phyloP scores from a whole-genome alignment of 1,139 yeast species.

The Ogataea hybrid region DNA sequence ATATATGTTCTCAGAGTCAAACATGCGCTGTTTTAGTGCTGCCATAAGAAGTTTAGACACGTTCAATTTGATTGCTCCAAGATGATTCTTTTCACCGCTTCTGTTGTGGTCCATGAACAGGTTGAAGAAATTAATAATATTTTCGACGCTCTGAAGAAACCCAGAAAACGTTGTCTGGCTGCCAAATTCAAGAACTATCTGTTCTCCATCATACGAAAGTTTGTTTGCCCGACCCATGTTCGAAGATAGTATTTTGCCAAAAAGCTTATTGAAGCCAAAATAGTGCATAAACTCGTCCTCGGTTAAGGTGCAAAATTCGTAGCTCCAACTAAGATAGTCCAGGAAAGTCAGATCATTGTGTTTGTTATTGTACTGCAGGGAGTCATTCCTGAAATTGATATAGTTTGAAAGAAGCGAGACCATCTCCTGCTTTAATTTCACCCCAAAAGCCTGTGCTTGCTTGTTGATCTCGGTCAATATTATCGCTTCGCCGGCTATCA shows the following conservation, averaged over 20 bases:
- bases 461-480: slow-evolving; percentile 68
- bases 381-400: background rate
- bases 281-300: slow-evolving; percentile 10
- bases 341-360: slow-evolving; percentile 1
- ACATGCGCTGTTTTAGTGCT: slow-evolving; percentile 21
- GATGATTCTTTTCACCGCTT: slow-evolving; percentile 10
- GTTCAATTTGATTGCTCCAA: slow-evolving; percentile 14
- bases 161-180: background rate
- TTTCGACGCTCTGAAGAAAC: slow-evolving; percentile 18
- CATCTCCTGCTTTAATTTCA: slow-evolving; percentile 4
- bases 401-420: background rate
- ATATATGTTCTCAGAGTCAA: slow-evolving; percentile 24
- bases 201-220: slow-evolving; percentile 7
- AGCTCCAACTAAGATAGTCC: slow-evolving; percentile 5
- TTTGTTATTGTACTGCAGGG: background rate
- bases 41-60: slow-evolving; percentile 22
- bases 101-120: slow-evolving; percentile 14
- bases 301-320: slow-evolving; percentile 1
- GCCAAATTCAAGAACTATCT: background rate
- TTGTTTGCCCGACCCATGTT: slow-evolving; percentile 7
- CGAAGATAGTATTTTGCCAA: slow-evolving; percentile 20
- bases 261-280: slow-evolving; percentile 24
- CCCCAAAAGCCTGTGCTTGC: slow-evolving; percentile 63
- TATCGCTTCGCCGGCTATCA: slow-evolving; percentile 2
- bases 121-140: slow-evolving; percentile 24